Conservation (phyloP, 768 basidiomycete genomes). For the Lanmaoa rubissima region DNA sequence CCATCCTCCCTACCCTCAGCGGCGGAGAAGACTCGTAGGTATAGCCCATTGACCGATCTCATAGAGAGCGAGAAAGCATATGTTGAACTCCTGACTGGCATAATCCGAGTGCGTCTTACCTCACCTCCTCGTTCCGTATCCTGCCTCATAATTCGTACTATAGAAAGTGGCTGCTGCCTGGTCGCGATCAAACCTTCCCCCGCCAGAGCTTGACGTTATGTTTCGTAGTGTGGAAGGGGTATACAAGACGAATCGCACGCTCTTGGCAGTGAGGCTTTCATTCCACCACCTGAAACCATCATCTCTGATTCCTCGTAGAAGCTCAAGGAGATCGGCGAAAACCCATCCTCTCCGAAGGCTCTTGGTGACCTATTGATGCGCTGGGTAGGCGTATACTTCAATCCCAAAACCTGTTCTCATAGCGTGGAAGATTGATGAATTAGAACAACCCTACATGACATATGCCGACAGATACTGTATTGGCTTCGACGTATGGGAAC, state of each 20-base stretch:
- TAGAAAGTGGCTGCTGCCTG: constrained; percentile 98
- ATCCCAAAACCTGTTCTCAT: constrained; percentile 17
- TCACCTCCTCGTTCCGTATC: background rate
- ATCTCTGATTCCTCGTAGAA: constrained; percentile 50
- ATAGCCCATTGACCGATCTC: constrained; percentile 87
- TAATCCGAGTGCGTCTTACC: constrained; percentile 74
- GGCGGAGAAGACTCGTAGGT: constrained; percentile 55
- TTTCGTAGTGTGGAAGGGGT: constrained; percentile 91
- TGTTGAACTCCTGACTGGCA: constrained; percentile 84
- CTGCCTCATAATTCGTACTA: constrained; percentile 13
- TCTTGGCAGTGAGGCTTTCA: constrained; percentile 56
- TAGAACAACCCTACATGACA: constrained; percentile 80
- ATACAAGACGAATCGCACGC: constrained; percentile 84
- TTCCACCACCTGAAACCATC: background rate
- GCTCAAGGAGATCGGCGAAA: constrained; percentile 91
- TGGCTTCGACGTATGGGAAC: constrained; percentile 84
- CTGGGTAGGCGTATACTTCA: constrained; percentile 65
- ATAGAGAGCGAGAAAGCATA: constrained; percentile 92
- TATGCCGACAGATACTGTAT: constrained; percentile 70
- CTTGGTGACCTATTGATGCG: constrained; percentile 95
- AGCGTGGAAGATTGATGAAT: constrained; percentile 75
- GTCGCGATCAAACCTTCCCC: constrained; percentile 94
- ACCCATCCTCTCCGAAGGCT: constrained; percentile 89
- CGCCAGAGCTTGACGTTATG: constrained; percentile 87
- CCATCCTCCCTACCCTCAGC: constrained; percentile 24